A percentile compares a stretch with the other conserved stretches of the same genome.
Conservation (phyloP, 176 grass and related monocot species). For the Neostapfia colusana region DNA sequence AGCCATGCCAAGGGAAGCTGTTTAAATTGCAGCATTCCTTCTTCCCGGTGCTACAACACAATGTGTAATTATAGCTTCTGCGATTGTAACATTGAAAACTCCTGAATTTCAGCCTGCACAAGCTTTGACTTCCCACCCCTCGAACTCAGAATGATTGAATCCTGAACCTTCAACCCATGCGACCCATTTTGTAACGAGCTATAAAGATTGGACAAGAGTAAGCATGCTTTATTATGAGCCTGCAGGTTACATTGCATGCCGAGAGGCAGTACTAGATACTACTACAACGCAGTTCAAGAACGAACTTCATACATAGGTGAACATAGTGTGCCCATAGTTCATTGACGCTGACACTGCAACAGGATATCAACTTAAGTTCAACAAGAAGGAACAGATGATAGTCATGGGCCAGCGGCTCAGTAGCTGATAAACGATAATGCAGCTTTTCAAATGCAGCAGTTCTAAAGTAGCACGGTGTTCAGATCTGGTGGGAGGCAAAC, state of each 20-base stretch:
- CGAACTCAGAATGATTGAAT: slow-evolving; percentile 66
- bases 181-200: slow-evolving; percentile 44
- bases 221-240: slow-evolving; percentile 29
- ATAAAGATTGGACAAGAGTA: background rate
- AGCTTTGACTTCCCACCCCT: slow-evolving; percentile 51
- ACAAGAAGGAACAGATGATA: slow-evolving; percentile 20
- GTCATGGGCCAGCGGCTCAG: background rate
- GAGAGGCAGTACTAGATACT: background rate
- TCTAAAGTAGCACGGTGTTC: background rate
- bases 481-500: background rate
- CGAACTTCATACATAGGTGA: background rate
- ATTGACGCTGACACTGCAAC: slow-evolving; percentile 12
- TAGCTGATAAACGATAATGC: background rate
- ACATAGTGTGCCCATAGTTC: background rate
- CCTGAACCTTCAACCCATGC: slow-evolving; percentile 52
- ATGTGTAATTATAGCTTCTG: slow-evolving; percentile 55
- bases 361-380: slow-evolving; percentile 8
- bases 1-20: slow-evolving; percentile 66
- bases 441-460: background rate
- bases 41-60: slow-evolving; percentile 56
- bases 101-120: slow-evolving; percentile 49
- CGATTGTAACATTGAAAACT: slow-evolving; percentile 39
- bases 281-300: background rate
- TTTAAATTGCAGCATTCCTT: slow-evolving; percentile 52
- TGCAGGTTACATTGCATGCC: background rate